Evolutionary conservation across 2,329 filamentous ascomycete species (phyloP).

Genomic region (Fusarium sublunatum): DNA sequence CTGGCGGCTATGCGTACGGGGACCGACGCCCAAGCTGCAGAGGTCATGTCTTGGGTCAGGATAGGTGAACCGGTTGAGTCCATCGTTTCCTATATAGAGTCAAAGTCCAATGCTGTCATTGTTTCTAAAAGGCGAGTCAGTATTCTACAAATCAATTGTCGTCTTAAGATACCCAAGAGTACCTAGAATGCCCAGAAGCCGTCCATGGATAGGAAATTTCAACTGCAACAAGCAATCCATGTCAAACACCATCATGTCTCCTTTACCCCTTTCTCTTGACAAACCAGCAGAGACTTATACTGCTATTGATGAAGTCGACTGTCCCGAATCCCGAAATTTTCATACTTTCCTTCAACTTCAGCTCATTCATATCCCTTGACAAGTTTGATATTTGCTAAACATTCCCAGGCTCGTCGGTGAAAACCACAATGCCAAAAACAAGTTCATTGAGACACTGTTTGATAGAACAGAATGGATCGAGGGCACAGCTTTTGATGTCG

Average conservation of each 20-base stretch:
- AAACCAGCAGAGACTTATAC: background rate
- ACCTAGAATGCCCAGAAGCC: background rate
- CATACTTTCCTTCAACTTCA: background rate
- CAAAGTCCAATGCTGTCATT: conserved; percentile 4
- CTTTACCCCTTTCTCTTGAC: background rate
- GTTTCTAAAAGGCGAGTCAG: conserved; percentile 10
- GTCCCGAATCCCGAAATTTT: background rate
- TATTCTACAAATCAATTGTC: background rate
- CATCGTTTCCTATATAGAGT: conserved; percentile 24
- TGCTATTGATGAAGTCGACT: background rate
- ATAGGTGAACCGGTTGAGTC: conserved; percentile 21
- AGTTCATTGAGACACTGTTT: conserved; percentile 24
- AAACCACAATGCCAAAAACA: conserved; percentile 4
- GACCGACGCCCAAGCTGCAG: conserved; percentile 17
- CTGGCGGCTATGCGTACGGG: conserved; percentile 18
- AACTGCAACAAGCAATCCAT: background rate
- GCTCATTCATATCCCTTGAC: background rate
- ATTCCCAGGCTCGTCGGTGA: background rate
- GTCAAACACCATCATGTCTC: background rate
- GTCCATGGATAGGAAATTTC: background rate
- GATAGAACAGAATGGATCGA: conserved; percentile 16
- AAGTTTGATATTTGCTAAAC: background rate
- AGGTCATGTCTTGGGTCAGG: conserved; percentile 25
- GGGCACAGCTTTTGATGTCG: background rate
- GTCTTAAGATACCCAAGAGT: background rate